These are phyloP conservation scores for Suillus ampliporus DNA, from an alignment of 768 basidiomycete genomes.

Conservation along the genomic window DNA sequence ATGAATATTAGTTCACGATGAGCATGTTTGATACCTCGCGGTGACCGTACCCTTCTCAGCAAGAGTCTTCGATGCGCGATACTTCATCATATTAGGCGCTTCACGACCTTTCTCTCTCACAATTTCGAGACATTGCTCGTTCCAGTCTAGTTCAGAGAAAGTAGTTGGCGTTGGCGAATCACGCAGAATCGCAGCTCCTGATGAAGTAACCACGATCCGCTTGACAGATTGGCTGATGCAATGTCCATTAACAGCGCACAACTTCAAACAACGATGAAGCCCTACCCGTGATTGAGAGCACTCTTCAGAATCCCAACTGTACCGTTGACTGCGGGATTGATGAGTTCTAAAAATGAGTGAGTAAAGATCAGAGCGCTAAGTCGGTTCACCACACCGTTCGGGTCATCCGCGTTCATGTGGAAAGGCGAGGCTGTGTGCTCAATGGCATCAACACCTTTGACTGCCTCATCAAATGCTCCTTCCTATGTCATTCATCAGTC, in stretches of 20 bases:
- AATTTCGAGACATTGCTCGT: slow-evolving; percentile 47
- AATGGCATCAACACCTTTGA: slow-evolving; percentile 76
- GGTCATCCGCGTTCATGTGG: slow-evolving; percentile 50
- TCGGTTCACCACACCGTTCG: slow-evolving; percentile 35
- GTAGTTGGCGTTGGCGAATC: slow-evolving; percentile 29
- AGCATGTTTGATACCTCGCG: background rate
- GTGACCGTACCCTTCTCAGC: slow-evolving; percentile 58
- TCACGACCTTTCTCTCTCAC: slow-evolving; percentile 53
- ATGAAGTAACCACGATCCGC: slow-evolving; percentile 73
- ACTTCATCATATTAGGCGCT: slow-evolving; percentile 45
- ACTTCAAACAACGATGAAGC: background rate
- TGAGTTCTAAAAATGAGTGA: slow-evolving; percentile 51
- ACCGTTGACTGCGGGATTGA: slow-evolving; percentile 74
- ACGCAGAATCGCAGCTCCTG: slow-evolving; percentile 53
- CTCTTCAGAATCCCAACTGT: slow-evolving; percentile 68
- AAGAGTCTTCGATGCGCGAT: slow-evolving; percentile 66
- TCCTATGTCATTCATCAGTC: slow-evolving; percentile 39
- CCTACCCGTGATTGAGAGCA: slow-evolving; percentile 58
- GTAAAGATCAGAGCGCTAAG: background rate
- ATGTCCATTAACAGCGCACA: background rate
- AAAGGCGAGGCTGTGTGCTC: slow-evolving; percentile 74
- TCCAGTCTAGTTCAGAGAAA: slow-evolving; percentile 66
- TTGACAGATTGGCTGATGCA: slow-evolving; percentile 51
- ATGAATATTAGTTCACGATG: background rate
- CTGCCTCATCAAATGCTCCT: slow-evolving; percentile 79